Evolutionary conservation across 2,329 filamentous ascomycete species (phyloP), one percentile per base, ranked within the genome.

Genomic region (Pezicula rhizophila): DNA sequence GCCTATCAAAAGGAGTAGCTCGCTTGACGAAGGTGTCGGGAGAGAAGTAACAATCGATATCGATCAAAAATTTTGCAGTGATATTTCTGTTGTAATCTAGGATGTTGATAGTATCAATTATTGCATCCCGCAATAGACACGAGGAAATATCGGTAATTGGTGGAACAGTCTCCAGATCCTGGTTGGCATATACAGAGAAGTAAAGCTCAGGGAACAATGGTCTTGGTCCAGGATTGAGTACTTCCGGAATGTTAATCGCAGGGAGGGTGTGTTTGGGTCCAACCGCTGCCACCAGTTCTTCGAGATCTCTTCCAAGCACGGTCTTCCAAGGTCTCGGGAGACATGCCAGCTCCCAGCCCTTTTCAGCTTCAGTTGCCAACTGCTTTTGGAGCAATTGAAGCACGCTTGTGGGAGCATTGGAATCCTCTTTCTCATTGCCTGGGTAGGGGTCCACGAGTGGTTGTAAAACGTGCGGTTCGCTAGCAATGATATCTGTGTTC

Each of bases 401-500:
- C 37, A 92, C 70, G 66, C 87, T 95, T 60, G 83, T 79, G 20
- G 82, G 78, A 6, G 73, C 68, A 51, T 82, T 77, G 20, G 80
- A 79, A 58, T 82, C 82, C 17, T 81, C 75, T 42, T 79, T 77
- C 45, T 73, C 77, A 48, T 84, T 80, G 5, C 76, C 76, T 46
- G 81, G 81, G 64, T 92, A 96, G 2, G 91, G 89, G 58, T 96
- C 89, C 45, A 97, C 89, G 48, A 96, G 72, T 25, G 83, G 76
- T 64, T 96, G 91, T 33, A 97, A 76, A 2, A 87, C 79, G 65
- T 96, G 89, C 10, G 88, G 87, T 54, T 93, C 90, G 2, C 86
- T 88, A 10, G 92, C 90, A 59, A 97, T 95, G 56, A 97, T 89
- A 48, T 93, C 91, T 2, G 93, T 97, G 74, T 95, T 96, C 56